Percentiles rank a stretch among this genome's conserved stretches.
These are phyloP conservation scores for Schizochytrium sp. DNA, from an alignment of 108 stramenopile genomes.

Conservation along the genomic window DNA sequence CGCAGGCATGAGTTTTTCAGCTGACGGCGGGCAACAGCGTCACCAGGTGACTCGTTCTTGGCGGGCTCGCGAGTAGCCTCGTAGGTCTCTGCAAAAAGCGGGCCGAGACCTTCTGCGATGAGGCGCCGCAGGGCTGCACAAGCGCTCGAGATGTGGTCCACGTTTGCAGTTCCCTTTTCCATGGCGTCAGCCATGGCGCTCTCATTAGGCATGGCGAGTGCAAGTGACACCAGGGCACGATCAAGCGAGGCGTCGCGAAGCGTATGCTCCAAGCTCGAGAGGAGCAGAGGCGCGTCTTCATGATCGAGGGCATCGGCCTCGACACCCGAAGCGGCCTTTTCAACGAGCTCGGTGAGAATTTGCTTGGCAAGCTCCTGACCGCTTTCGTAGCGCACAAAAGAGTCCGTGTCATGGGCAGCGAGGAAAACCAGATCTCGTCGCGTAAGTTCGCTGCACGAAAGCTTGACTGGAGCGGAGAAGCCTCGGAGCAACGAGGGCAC, in stretches of 20 bases:
- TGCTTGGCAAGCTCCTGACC: slow-evolving; percentile 26
- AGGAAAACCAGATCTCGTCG: slow-evolving; percentile 22
- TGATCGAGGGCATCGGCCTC: neutral
- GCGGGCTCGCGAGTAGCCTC: slow-evolving; percentile 55
- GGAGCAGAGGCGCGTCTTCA: neutral
- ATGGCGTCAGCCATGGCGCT: neutral
- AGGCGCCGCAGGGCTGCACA: neutral
- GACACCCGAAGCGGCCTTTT: neutral
- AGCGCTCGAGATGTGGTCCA: neutral
- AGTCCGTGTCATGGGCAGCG: slow-evolving; percentile 48
- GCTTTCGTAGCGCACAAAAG: slow-evolving; percentile 51
- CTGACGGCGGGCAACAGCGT: slow-evolving; percentile 37
- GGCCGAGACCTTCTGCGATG: neutral
- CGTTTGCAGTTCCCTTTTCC: neutral
- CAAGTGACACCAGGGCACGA: neutral
- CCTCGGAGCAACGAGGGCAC: slow-evolving; percentile 77
- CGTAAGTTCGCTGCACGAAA: slow-evolving; percentile 34
- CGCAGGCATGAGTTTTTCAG: slow-evolving; percentile 68
- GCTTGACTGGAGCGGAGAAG: slow-evolving; percentile 87
- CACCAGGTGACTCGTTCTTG: slow-evolving; percentile 11
- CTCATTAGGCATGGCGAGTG: neutral
- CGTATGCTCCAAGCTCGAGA: neutral
- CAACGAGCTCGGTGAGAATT: neutral
- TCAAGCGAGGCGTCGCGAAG: neutral
- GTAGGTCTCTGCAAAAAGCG: slow-evolving; percentile 38